These are phyloP conservation scores for Diphasiastrum complanatum DNA, from an alignment of 83 land plant species.

Conservation along the genomic window DNA sequence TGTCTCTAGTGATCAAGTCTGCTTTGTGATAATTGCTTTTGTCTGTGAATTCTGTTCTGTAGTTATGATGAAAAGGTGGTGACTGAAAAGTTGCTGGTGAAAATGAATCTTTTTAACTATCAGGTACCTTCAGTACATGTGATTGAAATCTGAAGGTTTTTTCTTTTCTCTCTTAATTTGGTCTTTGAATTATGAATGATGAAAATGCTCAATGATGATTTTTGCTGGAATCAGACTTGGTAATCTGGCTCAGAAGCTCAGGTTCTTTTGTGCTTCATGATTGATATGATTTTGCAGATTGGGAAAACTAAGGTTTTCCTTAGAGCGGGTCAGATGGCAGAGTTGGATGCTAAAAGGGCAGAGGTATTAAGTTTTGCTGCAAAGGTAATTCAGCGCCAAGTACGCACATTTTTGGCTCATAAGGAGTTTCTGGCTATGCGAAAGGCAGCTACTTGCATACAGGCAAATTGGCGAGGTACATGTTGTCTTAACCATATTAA, in stretches of 20 bases:
- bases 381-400: constrained; percentile 43
- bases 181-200: too few species aligned
- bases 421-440: constrained; percentile 38
- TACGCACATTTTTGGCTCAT: constrained; percentile 47
- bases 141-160: too few species aligned
- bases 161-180: too few species aligned
- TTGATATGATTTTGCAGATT: constrained; percentile 32
- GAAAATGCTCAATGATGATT: too few species aligned
- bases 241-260: too few species aligned
- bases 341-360: constrained; percentile 53
- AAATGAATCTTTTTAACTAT: constrained; percentile 51
- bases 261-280: too few species aligned
- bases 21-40: background rate
- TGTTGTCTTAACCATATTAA: background rate
- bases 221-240: too few species aligned
- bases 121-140: constrained; percentile 51
- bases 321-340: constrained; percentile 77
- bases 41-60: constrained; percentile 17
- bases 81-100: constrained; percentile 61
- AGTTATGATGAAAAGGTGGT: constrained; percentile 70
- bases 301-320: constrained; percentile 70
- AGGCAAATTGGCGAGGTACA: constrained; percentile 57
- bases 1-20: too few species aligned
- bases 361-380: constrained; percentile 64
- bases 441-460: constrained; percentile 46